These are phyloP conservation scores for Sungouiella blattae DNA, from an alignment of 805 yeast genomes.

Conservation along the genomic window DNA sequence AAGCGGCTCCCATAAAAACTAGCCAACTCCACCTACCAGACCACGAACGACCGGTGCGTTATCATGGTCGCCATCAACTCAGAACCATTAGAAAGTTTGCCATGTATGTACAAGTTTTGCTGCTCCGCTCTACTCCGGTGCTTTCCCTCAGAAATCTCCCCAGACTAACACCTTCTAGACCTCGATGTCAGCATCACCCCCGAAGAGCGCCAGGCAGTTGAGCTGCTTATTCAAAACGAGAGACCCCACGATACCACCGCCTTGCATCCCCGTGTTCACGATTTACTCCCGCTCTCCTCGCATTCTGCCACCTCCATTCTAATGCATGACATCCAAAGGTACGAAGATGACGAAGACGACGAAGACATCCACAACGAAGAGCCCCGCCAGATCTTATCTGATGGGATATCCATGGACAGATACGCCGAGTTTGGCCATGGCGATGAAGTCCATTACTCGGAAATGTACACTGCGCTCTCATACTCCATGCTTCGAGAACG, in stretches of 20 bases:
- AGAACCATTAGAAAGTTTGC: conserved; percentile 37
- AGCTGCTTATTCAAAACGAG: conserved; percentile 29
- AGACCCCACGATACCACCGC: conserved; percentile 10
- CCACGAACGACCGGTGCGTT: background rate
- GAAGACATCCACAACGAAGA: conserved; percentile 18
- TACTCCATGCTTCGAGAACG: conserved; percentile 39
- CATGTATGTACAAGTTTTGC: conserved; percentile 28
- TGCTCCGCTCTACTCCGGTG: background rate
- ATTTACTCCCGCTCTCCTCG: conserved; percentile 15
- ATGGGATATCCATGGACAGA: conserved; percentile 31
- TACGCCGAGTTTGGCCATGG: conserved; percentile 14
- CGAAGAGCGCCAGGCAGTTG: conserved; percentile 34
- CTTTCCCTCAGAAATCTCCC: background rate
- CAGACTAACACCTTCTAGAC: conserved; percentile 18
- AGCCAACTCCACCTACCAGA: too few species aligned
- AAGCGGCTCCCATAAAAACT: too few species aligned
- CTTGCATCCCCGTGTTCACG: conserved; percentile 15
- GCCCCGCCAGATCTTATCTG: conserved; percentile 16
- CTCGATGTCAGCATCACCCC: conserved; percentile 34
- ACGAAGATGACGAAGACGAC: conserved; percentile 21
- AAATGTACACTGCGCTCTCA: conserved; percentile 35
- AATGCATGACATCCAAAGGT: conserved; percentile 17
- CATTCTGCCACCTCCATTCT: conserved; percentile 9
- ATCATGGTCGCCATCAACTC: conserved; percentile 18
- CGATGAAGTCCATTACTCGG: conserved; percentile 18